Base-by-base conservation (phyloP, 495 filamentous ascomycete species). In the Podospora appendiculata region DNA sequence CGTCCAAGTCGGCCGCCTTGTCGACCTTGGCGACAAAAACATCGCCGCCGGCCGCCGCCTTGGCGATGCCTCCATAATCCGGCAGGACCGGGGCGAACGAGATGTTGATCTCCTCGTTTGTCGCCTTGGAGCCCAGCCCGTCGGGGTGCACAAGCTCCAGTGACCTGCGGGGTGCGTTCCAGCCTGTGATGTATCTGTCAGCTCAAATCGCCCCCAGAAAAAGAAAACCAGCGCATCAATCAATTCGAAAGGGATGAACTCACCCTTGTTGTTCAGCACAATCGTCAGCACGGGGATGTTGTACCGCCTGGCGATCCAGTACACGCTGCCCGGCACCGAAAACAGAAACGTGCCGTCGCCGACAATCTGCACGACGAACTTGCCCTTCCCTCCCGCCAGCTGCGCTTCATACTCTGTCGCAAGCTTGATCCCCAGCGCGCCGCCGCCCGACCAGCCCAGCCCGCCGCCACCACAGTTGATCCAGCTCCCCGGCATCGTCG, bases 391-490 rank as follows among this genome's bases (percentile, higher is more conserved):
- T 25, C 81, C 80, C 58, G 79, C 81, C 19, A 80, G 79, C 17
- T 71, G 69, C 25, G 81, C 79, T 41, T 85, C 73, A 19, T 66
- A 67, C 48, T 90, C 85, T 0, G 82, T 79, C 6, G 90, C 92
- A 19, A 97, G 78, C 65, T 95, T 95, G 64, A 95, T 89, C 13
- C 92, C 92, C 4, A 95, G 68, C 2, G 88, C 82, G 50, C 80
- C 92, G 42, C 92, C 92, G 17, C 92, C 92, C n/a, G 87, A 92
- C 92, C 92, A 97, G 16, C 92, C 92, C 0, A 96, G 77, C 4
- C 92, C 92, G 36, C 92, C 92, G 34, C 91, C 92, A 12, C 92
- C 92, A 65, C 91, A 97, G 72, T 95, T 95, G 62, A 95, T 84
- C 85, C 89, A 93, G 8, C 82, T 84, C 6, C 90, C 88, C 0